Evolutionary conservation across 1,139 yeast genomes (phyloP), one percentile per base, ranked within the genome.

Genomic region (Sugiyamaella sp.): DNA sequence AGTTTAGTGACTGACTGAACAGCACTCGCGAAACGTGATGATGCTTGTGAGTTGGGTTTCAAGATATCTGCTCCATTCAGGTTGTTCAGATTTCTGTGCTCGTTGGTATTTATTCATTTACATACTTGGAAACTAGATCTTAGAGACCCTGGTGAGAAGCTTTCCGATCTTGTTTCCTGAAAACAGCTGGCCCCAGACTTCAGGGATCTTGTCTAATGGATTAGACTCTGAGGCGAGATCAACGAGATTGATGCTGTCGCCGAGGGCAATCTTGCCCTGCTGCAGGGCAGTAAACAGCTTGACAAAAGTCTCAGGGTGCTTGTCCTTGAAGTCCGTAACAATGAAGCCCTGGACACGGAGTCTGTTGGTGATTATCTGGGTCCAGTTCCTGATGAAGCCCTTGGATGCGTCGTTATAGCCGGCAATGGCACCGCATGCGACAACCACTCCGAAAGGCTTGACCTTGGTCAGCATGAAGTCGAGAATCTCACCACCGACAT

Each of bases 401-500:
- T 74, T 73, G 3, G 66, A 60, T 17, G 35, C 12, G 57, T 78
- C 79, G 61, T 82, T 80, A 67, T 83, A 84, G 52, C 81, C 81
- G 32, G 87, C 69, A 59, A 84, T 80, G 2, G 84, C 76, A 53
- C 89, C 89, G 71, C 87, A 82, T 25, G 82, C 83, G 56, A 82
- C 66, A 6, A 50, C 45, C 12, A 38, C 39, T 2, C 45, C 49
- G 21, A 37, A 33, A 38, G 42, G 35, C 21, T 50, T 50, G 49
- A 84, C 71, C 14, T 67, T 71, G 45, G 67, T 60, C 55, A 82
- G 67, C 54, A 79, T 77, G 25, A 72, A 67, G 59, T 80, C 82
- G 62, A 84, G 74, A 27, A 80, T 74, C 49, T 76, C 75, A 21
- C 89, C 89, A 49, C 89, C 89, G 47, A 84, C 89, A 57, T 80